phyloP scores from a whole-genome alignment of 192 early-diverging fungal species.

The Backusella mclennaniae region DNA sequence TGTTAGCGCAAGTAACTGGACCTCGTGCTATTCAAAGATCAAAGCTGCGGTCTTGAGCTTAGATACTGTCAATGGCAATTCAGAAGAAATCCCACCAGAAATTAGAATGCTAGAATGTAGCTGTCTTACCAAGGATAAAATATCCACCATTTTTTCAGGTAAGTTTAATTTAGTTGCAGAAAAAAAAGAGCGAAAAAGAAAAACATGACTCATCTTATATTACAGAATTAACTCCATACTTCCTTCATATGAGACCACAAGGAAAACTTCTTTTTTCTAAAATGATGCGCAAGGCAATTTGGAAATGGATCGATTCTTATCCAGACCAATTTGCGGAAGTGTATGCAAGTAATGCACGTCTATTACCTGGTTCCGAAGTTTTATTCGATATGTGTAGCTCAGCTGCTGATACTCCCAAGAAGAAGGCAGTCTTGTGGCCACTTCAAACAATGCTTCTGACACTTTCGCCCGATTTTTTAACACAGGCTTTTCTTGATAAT shows the following conservation, averaged over 20 bases:
- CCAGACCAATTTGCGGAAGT: slow-evolving; percentile 77
- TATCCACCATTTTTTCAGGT: slow-evolving; percentile 22
- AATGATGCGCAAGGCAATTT: slow-evolving; percentile 80
- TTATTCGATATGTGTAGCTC: slow-evolving; percentile 71
- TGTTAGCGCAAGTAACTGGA: slow-evolving; percentile 88
- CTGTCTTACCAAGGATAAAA: slow-evolving; percentile 11
- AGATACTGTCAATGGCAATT: background rate
- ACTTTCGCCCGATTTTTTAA: slow-evolving; percentile 78
- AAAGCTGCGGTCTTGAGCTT: slow-evolving; percentile 23
- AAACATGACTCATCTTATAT: background rate
- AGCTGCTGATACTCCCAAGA: slow-evolving; percentile 50
- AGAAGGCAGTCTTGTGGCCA: slow-evolving; percentile 80
- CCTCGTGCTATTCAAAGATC: slow-evolving; percentile 69
- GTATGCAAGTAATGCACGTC: slow-evolving; percentile 50
- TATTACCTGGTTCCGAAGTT: slow-evolving; percentile 63
- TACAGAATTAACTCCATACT: slow-evolving; percentile 49
- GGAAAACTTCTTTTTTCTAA: slow-evolving; percentile 71
- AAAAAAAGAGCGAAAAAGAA: slow-evolving; percentile 23
- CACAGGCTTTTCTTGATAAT: slow-evolving; percentile 56
- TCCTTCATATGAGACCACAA: slow-evolving; percentile 52
- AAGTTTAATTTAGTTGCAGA: background rate
- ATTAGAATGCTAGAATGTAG: slow-evolving; percentile 29
- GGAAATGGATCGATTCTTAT: slow-evolving; percentile 89
- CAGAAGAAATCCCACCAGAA: slow-evolving; percentile 16
- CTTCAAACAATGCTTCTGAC: slow-evolving; percentile 79